Conservation (phyloP, 1,284 basidiomycete species). For the Melampsora larici-populina region DNA sequence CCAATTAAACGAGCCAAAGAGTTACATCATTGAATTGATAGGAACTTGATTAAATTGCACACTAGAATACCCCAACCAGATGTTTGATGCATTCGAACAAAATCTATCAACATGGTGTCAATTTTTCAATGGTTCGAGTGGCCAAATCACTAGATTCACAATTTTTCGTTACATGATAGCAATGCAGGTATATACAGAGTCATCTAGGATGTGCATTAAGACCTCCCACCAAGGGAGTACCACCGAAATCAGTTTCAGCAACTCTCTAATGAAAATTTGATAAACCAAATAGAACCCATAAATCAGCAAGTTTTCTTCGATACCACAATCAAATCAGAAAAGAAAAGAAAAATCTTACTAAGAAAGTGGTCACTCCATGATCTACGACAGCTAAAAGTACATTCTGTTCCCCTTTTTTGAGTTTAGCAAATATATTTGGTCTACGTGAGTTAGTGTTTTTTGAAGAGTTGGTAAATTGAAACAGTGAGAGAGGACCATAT, state of each 20-base stretch:
- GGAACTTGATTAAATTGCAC: too few species aligned
- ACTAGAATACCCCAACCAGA: too few species aligned
- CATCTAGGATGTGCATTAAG: too few species aligned
- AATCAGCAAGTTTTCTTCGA: not conserved
- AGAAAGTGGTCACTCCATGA: slow-evolving; percentile 42
- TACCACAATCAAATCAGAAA: not conserved
- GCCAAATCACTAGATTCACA: too few species aligned
- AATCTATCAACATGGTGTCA: too few species aligned
- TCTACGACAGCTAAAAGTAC: slow-evolving; percentile 31
- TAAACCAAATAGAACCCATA: not conserved
- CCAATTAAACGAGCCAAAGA: too few species aligned
- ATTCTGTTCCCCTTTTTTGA: slow-evolving; percentile 30
- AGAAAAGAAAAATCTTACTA: slow-evolving; percentile 6
- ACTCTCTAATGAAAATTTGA: slow-evolving; percentile 32
- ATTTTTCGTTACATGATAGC: too few species aligned
- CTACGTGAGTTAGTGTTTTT: not conserved
- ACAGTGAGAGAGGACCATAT: too few species aligned
- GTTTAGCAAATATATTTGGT: slow-evolving; percentile 35
- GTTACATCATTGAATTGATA: too few species aligned
- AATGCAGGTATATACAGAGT: too few species aligned
- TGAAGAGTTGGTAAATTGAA: not conserved
- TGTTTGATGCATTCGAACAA: too few species aligned
- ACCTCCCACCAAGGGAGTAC: slow-evolving; percentile 22
- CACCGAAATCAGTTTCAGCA: slow-evolving; percentile 36
- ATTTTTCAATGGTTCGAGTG: too few species aligned